Percentiles rank a stretch among this genome's conserved stretches.
These are phyloP conservation scores for Lentinus tigrinus DNA, from an alignment of 768 basidiomycete species.

Conservation along the genomic window DNA sequence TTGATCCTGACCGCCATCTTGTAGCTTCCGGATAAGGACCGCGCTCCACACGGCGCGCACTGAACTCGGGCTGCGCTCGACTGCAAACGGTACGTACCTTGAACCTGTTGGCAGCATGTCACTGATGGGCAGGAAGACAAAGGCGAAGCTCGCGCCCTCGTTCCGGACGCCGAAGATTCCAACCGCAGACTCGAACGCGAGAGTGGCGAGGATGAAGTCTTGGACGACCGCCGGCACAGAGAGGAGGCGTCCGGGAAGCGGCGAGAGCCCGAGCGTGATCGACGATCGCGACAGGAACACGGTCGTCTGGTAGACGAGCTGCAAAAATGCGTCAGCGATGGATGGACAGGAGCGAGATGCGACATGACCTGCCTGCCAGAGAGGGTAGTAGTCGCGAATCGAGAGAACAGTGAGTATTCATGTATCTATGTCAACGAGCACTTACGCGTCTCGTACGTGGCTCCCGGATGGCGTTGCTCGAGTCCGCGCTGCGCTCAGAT, in stretches of 20 bases:
- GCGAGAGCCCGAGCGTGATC: constrained; percentile 79
- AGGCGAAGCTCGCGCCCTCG: constrained; percentile 47
- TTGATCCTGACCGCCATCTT: no score
- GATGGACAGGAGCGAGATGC: background rate
- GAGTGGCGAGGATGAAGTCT: constrained; percentile 56
- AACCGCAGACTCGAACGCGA: constrained; percentile 66
- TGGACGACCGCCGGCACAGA: constrained; percentile 78
- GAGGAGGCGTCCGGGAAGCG: constrained; percentile 70
- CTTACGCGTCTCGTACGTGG: no score
- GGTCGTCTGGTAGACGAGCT: constrained; percentile 86
- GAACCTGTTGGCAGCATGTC: no score
- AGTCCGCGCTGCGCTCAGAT: no score
- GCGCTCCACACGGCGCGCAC: no score
- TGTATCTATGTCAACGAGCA: no score
- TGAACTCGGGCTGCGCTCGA: no score
- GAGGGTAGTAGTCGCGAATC: constrained; percentile 89
- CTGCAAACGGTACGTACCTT: no score
- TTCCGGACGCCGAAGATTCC: constrained; percentile 56
- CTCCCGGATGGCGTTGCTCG: no score
- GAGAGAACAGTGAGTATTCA: no score
- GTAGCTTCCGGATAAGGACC: no score
- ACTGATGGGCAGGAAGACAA: constrained; percentile 79
- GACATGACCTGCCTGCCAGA: constrained; percentile 85
- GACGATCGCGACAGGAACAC: constrained; percentile 93
- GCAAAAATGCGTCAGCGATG: background rate